Percentiles rank a stretch among this genome's conserved stretches.
Evolutionary conservation across 2,329 filamentous ascomycete species (phyloP).

Genomic region (Pseudopithomyces chartarum): DNA sequence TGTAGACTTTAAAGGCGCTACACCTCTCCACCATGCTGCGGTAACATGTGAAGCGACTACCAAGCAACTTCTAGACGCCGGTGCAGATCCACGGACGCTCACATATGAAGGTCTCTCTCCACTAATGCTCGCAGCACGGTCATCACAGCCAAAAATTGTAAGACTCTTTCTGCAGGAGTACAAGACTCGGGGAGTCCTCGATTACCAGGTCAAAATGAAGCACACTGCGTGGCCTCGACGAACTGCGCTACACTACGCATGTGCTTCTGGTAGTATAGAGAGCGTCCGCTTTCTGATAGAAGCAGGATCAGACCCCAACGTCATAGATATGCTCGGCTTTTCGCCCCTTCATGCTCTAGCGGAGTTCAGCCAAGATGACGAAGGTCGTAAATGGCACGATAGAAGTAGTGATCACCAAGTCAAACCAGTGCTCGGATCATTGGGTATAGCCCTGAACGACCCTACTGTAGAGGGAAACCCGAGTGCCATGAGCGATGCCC

Average conservation of each 20-base stretch:
- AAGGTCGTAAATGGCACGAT: neutral
- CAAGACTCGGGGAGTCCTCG: neutral
- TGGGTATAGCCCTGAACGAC: neutral
- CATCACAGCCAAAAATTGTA: neutral
- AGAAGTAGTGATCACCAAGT: neutral
- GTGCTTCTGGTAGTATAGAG: neutral
- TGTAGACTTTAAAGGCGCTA: neutral
- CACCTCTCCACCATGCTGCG: neutral
- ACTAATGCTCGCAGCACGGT: neutral
- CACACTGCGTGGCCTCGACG: neutral
- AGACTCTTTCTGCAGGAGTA: neutral
- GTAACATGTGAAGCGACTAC: neutral
- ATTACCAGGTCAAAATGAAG: neutral
- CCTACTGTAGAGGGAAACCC: neutral
- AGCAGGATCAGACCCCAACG: neutral
- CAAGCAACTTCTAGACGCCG: neutral
- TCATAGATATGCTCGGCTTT: neutral
- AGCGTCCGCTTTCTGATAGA: neutral
- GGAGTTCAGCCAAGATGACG: neutral
- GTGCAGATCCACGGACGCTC: neutral
- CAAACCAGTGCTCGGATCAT: neutral
- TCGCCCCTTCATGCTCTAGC: neutral
- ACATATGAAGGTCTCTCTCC: neutral
- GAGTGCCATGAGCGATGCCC: neutral
- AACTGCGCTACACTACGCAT: neutral